Percentiles rank a stretch among this genome's conserved stretches.
phyloP scores from a whole-genome alignment of 2,329 filamentous ascomycete genomes.

The Coniochaeta sp. region DNA sequence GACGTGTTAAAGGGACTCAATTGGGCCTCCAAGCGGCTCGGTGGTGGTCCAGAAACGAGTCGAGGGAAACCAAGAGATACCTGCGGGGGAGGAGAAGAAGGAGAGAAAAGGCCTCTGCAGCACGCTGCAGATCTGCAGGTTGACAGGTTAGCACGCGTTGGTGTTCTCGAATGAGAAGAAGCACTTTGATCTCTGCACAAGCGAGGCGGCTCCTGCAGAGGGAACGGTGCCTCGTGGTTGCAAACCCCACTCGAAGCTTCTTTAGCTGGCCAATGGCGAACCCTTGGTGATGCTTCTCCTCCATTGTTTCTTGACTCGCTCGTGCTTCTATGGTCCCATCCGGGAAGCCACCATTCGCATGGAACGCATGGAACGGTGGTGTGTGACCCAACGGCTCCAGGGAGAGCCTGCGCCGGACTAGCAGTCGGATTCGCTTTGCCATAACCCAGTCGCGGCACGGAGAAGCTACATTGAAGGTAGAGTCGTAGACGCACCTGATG shows the following conservation, averaged over 20 bases:
- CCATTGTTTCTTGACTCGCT: neutral
- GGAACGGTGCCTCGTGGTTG: constrained; percentile 1
- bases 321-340: neutral
- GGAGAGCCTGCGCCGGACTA: neutral
- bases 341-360: neutral
- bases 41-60: neutral
- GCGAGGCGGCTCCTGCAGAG: constrained; percentile 2
- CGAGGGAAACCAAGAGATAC: neutral
- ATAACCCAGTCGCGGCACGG: neutral
- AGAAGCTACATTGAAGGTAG: neutral
- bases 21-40: neutral
- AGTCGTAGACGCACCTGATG: neutral
- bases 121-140: neutral
- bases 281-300: neutral
- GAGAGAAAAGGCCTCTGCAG: neutral
- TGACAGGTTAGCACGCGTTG: neutral
- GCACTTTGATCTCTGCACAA: neutral
- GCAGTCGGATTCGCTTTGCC: neutral
- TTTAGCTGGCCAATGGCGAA: neutral
- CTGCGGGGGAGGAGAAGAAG: neutral
- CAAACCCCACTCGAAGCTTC: neutral
- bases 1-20: neutral
- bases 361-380: neutral
- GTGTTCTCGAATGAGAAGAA: neutral
- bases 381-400: neutral